Base-by-base conservation (phyloP, 75 land plant species). In the Pseudotsuga menziesii region DNA sequence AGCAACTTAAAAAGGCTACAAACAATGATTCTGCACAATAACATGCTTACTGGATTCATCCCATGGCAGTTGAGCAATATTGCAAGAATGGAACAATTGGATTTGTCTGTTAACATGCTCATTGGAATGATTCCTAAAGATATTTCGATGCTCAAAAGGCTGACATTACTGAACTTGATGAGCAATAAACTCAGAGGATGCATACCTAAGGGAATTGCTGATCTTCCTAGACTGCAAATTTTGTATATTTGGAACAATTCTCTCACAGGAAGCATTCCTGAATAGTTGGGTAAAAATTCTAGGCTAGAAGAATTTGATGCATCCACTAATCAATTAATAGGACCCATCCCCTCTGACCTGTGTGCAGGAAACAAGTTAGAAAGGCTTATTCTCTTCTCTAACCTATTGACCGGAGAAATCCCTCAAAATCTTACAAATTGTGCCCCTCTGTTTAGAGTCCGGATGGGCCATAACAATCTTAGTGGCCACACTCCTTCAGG, bases 161-260 rank as follows among this genome's bases (percentile, higher is more conserved):
- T 81, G 54, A 77, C 58, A 16, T 80, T 81, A 36, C 80, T 81
- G 17, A 77, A 71, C 57, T 26, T 81, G 44, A 77, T 77, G 74
- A 55, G 39, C 61, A 81, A 81, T 75, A 22, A 29, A 13, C 59
- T 81, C 58, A 64, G 36, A 27, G 82, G 82, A 29, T 13, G 16
- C 26, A 44, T 80, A 36, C 82, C 78, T 7, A 22, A 55, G 1
- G 76, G 54, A 56, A 54, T 86, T 44, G 86, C 82, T 15, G 75
- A 83, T 55, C 82, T 86, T 12, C 82, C 82, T 36, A 85, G 72
- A 73, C 67, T 85, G 25, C 57, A 57, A 26, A 59, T 76, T 25
- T 56, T 82, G 25, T 44, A 58, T 27, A 54, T 80, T 17, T 80
- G 76, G 77, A 76, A 77, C 80, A 81, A 81, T 35, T 81, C 80